phyloP scores from a whole-genome alignment of 1,139 yeast species.

The Hyphopichia burtonii region DNA sequence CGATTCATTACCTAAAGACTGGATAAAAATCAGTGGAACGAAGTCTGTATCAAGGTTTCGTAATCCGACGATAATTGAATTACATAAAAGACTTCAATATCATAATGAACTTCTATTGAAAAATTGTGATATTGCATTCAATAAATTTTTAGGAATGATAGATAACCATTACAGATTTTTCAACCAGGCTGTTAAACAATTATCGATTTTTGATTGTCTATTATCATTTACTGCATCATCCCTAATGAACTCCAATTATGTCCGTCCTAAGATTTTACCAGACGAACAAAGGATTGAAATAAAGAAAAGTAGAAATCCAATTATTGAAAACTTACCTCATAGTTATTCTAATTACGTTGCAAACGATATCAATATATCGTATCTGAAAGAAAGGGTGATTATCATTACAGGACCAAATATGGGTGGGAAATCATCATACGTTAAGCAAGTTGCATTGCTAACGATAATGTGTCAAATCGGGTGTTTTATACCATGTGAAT shows the following conservation, averaged over 20 bases:
- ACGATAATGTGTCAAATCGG: constrained; percentile 56
- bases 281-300: constrained; percentile 54
- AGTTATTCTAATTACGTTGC: constrained; percentile 55
- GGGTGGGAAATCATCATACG: constrained; percentile 78
- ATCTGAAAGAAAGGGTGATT: constrained; percentile 47
- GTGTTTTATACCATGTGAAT: constrained; percentile 40
- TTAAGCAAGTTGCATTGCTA: constrained; percentile 59
- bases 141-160: constrained; percentile 45
- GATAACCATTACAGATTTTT: constrained; percentile 52
- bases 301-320: constrained; percentile 72
- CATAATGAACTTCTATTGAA: constrained; percentile 58
- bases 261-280: constrained; percentile 53
- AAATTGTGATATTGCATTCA: constrained; percentile 58
- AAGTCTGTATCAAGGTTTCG: constrained; percentile 70
- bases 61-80: constrained; percentile 53
- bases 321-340: constrained; percentile 56
- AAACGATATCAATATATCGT: constrained; percentile 58
- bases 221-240: constrained; percentile 69
- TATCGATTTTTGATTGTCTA: constrained; percentile 73
- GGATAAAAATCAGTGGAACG: constrained; percentile 77
- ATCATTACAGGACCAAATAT: constrained; percentile 74
- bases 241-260: constrained; percentile 44
- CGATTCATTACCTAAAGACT: constrained; percentile 61
- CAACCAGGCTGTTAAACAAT: constrained; percentile 45
- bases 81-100: constrained; percentile 58